Evolutionary conservation across 345 rosid species (phyloP).

Genomic region (Rhodamnia argentea): DNA sequence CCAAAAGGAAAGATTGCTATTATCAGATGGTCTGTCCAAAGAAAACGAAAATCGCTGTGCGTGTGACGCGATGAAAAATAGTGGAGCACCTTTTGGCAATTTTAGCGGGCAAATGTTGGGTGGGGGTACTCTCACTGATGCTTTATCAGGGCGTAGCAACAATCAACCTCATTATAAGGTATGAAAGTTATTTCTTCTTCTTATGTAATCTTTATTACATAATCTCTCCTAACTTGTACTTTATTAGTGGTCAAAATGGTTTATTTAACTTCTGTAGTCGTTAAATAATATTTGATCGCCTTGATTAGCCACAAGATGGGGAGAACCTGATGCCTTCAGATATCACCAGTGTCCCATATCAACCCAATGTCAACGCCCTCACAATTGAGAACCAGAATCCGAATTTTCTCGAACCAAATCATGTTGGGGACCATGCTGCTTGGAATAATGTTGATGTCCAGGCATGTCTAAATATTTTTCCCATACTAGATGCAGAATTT

Average conservation of each 20-base stretch:
- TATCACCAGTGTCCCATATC: neutral
- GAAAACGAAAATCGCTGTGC: neutral
- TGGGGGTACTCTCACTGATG: neutral
- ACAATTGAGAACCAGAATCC: neutral
- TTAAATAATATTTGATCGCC: neutral
- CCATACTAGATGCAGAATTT: neutral
- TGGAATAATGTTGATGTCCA: neutral
- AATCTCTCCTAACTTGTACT: neutral
- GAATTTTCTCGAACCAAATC: neutral
- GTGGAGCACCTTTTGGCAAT: neutral
- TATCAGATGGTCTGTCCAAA: neutral
- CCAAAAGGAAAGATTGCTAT: neutral
- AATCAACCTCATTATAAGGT: neutral
- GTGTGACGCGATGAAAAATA: neutral
- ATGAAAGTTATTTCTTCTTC: neutral
- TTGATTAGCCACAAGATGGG: neutral
- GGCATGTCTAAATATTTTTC: neutral
- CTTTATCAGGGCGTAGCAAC: neutral
- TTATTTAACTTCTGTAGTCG: neutral
- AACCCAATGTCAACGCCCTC: neutral
- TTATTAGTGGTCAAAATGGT: neutral
- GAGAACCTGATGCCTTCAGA: neutral
- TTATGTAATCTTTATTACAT: neutral
- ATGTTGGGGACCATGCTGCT: neutral
- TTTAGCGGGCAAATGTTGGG: neutral